These are phyloP conservation scores for Curvularia sp. DNA, from an alignment of 2,329 filamentous ascomycete species.

Conservation along the genomic window DNA sequence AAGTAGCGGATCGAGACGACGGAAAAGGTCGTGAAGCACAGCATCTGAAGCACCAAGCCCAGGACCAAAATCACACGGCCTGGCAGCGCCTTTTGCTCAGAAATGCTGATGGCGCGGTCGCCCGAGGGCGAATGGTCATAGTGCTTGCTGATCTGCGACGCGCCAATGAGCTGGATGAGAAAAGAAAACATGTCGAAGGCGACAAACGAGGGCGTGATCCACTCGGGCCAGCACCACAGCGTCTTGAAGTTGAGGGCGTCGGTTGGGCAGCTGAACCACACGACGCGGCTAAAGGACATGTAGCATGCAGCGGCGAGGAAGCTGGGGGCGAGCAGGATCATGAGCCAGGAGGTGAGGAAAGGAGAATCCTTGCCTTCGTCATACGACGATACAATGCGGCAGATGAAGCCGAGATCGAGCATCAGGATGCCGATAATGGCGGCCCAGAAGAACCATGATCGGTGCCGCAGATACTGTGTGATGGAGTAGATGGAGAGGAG, in stretches of 20 bases:
- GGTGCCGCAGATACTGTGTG: conserved; percentile 46
- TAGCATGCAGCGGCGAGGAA: conserved; percentile 61
- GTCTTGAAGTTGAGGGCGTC: conserved; percentile 51
- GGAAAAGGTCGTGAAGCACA: conserved; percentile 60
- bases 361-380: conserved; percentile 45
- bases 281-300: conserved; percentile 57
- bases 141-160: conserved; percentile 52
- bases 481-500: conserved; percentile 41
- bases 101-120: conserved; percentile 51
- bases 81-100: conserved; percentile 37
- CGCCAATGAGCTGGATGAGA: conserved; percentile 54
- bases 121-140: conserved; percentile 44
- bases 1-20: conserved; percentile 47
- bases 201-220: conserved; percentile 59
- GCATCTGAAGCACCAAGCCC: conserved; percentile 59
- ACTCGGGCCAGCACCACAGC: conserved; percentile 53
- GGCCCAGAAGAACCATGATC: conserved; percentile 49
- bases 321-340: conserved; percentile 58
- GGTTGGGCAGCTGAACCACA: conserved; percentile 50
- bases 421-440: conserved; percentile 47
- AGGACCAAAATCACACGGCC: conserved; percentile 52
- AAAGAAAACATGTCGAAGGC: conserved; percentile 58
- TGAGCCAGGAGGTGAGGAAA: conserved; percentile 53
- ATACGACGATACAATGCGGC: conserved; percentile 54
- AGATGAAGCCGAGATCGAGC: conserved; percentile 61